Evolutionary conservation across 345 rosid genomes (phyloP), one percentile per base, ranked within the genome.

Genomic region (Hirschfeldia incana): DNA sequence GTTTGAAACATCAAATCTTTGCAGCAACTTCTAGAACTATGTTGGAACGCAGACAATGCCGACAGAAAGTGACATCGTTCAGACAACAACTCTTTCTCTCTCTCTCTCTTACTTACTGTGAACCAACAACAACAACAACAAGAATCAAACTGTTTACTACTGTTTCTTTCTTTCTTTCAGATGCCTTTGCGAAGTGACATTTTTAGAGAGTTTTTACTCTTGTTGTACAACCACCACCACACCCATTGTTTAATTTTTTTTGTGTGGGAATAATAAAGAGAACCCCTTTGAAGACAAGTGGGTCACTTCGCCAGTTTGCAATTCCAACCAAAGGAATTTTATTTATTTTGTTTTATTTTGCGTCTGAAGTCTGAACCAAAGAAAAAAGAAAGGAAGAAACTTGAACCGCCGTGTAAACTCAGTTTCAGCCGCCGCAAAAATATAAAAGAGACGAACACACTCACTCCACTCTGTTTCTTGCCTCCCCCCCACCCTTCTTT

Each of bases 31-130:
- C 83, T 87, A 85, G 83, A 84, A 81, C 84, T 76, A 46, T 89
- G 89, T 85, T 88, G 87, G 89, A 73, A 90, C 85, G 87, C 87
- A 83, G 90, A 87, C 92, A 88, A 87, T 89, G 93, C 91, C 89
- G 94, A 93, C 94, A 88, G 92, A 88, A 88, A 93, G 93, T 84
- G 92, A 87, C 91, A 83, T 82, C 58, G 83, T 90, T 84, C 98
- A 92, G 93, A 89, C 92, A 86, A 84, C 88, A 63, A 59, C 72
- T 79, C 61, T 79, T 76, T 76, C 76, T 39, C 63, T 42, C 32
- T 59, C 82, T 82, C 83, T 39, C 73, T 70, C 79, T 27, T 51
- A 77, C 61, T 80, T 51, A 69, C 53, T 61, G 42, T 72, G 75
- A 67, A 68, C 29, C 65, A 59, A 71, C 69, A 62, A 46, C 49